phyloP scores from a whole-genome alignment of 352 stramenopile species.

The Pythium plurisporium region DNA sequence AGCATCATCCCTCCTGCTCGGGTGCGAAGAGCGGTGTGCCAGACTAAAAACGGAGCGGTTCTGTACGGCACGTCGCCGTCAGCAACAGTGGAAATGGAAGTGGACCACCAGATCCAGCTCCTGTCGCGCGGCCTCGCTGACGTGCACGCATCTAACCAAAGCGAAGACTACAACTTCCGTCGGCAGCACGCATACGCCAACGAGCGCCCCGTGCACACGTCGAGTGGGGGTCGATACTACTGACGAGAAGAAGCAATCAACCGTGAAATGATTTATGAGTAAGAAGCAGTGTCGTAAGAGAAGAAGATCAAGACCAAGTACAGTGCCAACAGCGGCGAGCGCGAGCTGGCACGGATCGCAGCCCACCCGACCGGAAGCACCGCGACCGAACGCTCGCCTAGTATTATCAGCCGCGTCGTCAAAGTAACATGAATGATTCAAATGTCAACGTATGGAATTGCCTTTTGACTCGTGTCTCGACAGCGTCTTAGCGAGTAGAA shows the following conservation, averaged over 20 bases:
- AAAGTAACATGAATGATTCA: constrained; percentile 12
- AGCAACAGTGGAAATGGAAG: constrained; percentile 4
- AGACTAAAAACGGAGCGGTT: constrained; percentile 19
- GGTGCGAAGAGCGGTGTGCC: constrained; percentile 18
- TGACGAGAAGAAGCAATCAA: background rate
- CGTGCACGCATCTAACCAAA: constrained; percentile 14
- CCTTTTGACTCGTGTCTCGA: constrained; percentile 8
- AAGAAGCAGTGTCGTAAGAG: constrained; percentile 3
- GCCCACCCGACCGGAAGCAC: background rate
- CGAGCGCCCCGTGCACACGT: background rate
- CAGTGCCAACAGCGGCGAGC: constrained; percentile 9
- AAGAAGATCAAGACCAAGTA: constrained; percentile 11
- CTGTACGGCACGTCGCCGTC: constrained; percentile 9
- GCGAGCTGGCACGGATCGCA: constrained; percentile 4
- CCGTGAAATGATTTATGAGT: constrained; percentile 12
- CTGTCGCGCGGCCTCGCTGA: constrained; percentile 14
- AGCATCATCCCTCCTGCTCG: constrained; percentile 20
- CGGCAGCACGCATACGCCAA: constrained; percentile 7
- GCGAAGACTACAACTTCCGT: constrained; percentile 7
- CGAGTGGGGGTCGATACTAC: constrained; percentile 4
- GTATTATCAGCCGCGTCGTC: constrained; percentile 11
- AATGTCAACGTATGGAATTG: constrained; percentile 28
- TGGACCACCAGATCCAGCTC: constrained; percentile 23
- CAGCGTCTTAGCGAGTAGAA: background rate
- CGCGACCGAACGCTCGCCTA: background rate